Evolutionary conservation across 371 early-diverging fungal genomes (phyloP).

Genomic region (Mucor indicus): DNA sequence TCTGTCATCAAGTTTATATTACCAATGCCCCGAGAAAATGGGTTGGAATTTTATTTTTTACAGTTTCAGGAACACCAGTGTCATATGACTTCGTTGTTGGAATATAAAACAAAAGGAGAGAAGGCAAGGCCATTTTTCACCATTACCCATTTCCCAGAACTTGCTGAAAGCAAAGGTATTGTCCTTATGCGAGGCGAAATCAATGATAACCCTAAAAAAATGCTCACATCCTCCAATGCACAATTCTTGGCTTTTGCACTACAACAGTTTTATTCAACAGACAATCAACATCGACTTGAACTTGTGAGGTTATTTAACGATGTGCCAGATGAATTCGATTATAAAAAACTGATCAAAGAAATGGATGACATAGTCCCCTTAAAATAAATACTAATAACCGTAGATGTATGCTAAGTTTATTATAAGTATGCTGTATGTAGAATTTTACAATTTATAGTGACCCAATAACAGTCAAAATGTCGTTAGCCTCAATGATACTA

Average conservation of each 20-base stretch:
- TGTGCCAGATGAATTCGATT: constrained; percentile 70
- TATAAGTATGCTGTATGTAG: too few species aligned
- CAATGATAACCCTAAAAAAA: constrained; percentile 41
- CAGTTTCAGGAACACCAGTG: constrained; percentile 81
- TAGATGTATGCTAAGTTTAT: too few species aligned
- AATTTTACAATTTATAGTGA: constrained; percentile 53
- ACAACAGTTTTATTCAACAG: constrained; percentile 86
- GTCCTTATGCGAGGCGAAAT: constrained; percentile 89
- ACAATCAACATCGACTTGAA: constrained; percentile 54
- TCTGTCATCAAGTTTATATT: constrained; percentile 66
- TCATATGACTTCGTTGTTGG: constrained; percentile 82
- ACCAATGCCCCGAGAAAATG: constrained; percentile 78
- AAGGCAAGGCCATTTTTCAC: constrained; percentile 81
- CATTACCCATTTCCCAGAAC: constrained; percentile 84
- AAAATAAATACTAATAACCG: constrained; percentile 1
- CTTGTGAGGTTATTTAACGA: constrained; percentile 77
- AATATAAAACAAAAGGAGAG: constrained; percentile 80
- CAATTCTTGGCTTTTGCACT: constrained; percentile 76
- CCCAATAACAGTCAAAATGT: constrained; percentile 73
- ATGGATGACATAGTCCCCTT: constrained; percentile 29
- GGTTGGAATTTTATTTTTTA: constrained; percentile 83
- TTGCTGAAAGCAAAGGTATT: constrained; percentile 69
- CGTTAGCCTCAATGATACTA: constrained; percentile 71
- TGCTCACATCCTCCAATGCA: constrained; percentile 66
- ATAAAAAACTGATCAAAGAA: constrained; percentile 63